Percentiles rank a stretch among this genome's conserved stretches.
phyloP scores from a whole-genome alignment of 768 basidiomycete genomes.

The Pisolithus orientalis region DNA sequence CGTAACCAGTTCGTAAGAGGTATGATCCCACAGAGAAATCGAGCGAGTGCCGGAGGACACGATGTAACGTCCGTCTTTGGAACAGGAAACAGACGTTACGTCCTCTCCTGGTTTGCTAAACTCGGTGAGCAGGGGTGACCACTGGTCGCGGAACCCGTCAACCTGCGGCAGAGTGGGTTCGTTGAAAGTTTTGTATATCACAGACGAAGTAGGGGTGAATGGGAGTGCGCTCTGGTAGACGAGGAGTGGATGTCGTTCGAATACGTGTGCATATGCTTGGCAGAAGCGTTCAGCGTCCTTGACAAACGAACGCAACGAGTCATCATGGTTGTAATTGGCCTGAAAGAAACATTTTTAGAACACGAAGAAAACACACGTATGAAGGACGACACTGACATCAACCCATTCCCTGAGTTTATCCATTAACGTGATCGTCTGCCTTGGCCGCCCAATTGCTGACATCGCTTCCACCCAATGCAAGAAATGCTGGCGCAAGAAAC shows the following conservation, averaged over 20 bases:
- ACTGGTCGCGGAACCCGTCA: constrained; percentile 23
- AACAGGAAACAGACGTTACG: constrained; percentile 18
- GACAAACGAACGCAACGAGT: constrained; percentile 13
- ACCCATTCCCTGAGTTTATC: constrained; percentile 22
- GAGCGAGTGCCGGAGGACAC: constrained; percentile 17
- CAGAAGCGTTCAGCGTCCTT: constrained; percentile 27
- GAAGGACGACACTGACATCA: constrained; percentile 11
- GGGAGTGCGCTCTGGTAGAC: constrained; percentile 28
- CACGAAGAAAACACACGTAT: neutral
- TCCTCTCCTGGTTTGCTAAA: constrained; percentile 13
- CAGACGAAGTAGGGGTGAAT: constrained; percentile 22
- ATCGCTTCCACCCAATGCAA: constrained; percentile 31
- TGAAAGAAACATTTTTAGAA: constrained; percentile 4
- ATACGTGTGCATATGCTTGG: constrained; percentile 23
- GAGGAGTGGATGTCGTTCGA: constrained; percentile 28
- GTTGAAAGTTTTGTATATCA: constrained; percentile 23
- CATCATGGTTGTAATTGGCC: constrained; percentile 9
- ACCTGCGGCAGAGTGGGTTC: constrained; percentile 18
- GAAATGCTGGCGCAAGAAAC: constrained; percentile 20
- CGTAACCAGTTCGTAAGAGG: constrained; percentile 20
- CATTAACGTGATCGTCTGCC: constrained; percentile 25
- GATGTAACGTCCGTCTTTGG: constrained; percentile 23
- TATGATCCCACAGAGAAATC: constrained; percentile 22
- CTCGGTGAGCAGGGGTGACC: constrained; percentile 27
- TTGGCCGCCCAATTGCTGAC: constrained; percentile 24